Conservation (phyloP, 306 rosid species). For the Medicago truncatula region DNA sequence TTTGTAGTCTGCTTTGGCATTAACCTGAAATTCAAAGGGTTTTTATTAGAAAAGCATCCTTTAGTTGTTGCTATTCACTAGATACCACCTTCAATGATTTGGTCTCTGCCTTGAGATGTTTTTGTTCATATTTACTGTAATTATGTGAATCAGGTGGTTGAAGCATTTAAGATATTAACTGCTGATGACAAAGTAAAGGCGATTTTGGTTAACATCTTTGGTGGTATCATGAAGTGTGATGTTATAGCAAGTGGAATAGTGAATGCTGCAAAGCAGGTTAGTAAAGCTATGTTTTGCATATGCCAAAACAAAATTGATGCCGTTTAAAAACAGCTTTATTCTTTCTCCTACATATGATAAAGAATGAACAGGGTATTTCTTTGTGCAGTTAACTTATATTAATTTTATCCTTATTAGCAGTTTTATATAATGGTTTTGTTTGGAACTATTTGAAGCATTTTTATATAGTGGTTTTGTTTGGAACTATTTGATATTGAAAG, state of each 20-base stretch:
- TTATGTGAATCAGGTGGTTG: slow-evolving; percentile 73
- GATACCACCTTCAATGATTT: slow-evolving; percentile 16
- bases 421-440: slow-evolving; percentile 15
- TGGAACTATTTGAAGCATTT: slow-evolving; percentile 14
- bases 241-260: slow-evolving; percentile 97
- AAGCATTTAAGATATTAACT: slow-evolving; percentile 95
- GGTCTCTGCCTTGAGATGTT: slow-evolving; percentile 8
- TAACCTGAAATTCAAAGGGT: background rate
- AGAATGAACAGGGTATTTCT: slow-evolving; percentile 13
- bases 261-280: slow-evolving; percentile 94
- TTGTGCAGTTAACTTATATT: background rate
- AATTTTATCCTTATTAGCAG: slow-evolving; percentile 10
- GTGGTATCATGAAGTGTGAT: slow-evolving; percentile 99
- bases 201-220: slow-evolving; percentile 95
- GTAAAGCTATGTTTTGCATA: slow-evolving; percentile 10
- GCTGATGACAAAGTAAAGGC: slow-evolving; percentile 98
- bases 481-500: slow-evolving; percentile 7
- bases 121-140: slow-evolving; percentile 32
- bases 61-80: slow-evolving; percentile 27
- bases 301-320: background rate
- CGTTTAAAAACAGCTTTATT: slow-evolving; percentile 20
- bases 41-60: background rate
- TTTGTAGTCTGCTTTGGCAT: slow-evolving; percentile 28
- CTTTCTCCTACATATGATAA: slow-evolving; percentile 21
- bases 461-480: slow-evolving; percentile 11